Evolutionary conservation across 352 stramenopile genomes (phyloP), one percentile per base, ranked within the genome.

Genomic region (Pythium phragmitis): DNA sequence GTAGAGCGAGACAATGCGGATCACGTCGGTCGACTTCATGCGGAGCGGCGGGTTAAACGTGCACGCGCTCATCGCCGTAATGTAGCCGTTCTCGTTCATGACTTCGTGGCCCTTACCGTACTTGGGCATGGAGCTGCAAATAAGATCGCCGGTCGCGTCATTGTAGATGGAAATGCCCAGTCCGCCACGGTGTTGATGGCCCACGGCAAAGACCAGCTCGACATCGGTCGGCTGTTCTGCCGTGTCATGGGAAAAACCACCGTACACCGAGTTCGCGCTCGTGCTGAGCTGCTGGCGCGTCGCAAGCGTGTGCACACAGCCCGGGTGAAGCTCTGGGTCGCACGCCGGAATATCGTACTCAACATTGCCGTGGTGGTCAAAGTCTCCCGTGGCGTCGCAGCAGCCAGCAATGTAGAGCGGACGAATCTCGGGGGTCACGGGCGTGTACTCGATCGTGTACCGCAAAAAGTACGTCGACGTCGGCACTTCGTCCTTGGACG

Each of bases 281-380:
- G 73, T 60, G 61, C 89, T 79, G 11, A 92, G 59, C 23, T 69
- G 64, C 69, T 93, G 84, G 14, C 75, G 70, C 41, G 84, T 91
- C 68, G 84, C 77, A 21, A 93, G 69, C 48, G 84, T 91, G 74
- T 93, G 82, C 33, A 91, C 79, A 56, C 84, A 93, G 50, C 84
- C 84, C 37, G 84, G 82, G 51, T 91, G 82, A 9, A 77, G 73
- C 52, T 77, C 77, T 6, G 72, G 78, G 59, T 91, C 73, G 53
- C 84, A 93, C 43, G 68, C 33, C 0, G 84, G 84, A 21, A 93
- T 74, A 63, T 93, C 82, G 69, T 93, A 93, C 68, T 93, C 84
- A 21, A 93, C 62, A 62, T 91, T 91, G 28, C 84, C 84, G 61
- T 85, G 82, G 64, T 84, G 66, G 4, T 67, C 57, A 12, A 89